Conservation (phyloP, 148 eudicot species). For the Camellia lanceoleosa region DNA sequence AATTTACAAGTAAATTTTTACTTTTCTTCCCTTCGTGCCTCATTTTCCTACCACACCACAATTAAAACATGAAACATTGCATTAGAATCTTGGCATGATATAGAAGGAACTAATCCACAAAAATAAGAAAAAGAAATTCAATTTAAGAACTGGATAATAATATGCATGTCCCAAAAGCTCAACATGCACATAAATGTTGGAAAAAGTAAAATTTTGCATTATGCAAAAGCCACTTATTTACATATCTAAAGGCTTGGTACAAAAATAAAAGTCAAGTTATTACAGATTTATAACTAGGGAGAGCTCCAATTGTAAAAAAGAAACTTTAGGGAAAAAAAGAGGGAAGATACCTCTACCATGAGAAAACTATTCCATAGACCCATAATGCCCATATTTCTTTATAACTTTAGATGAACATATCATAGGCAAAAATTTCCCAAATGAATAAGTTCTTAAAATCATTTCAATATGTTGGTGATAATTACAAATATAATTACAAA, state of each 20-base stretch:
- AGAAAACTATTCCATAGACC: not conserved
- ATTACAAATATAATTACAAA: too few species aligned
- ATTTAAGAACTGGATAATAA: not conserved
- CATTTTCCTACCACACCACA: conserved; percentile 64
- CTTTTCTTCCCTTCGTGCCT: conserved; percentile 92
- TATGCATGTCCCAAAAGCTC: not conserved
- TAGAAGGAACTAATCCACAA: not conserved
- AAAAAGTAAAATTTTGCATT: not conserved
- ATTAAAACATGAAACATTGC: conserved; percentile 12
- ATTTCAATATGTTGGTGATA: not conserved
- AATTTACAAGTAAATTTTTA: conserved; percentile 50
- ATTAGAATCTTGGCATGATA: not conserved
- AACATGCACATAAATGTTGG: too few species aligned
- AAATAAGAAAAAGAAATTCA: not conserved
- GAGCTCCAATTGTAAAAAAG: not conserved
- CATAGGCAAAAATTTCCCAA: not conserved
- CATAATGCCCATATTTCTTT: not conserved
- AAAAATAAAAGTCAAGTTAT: not conserved
- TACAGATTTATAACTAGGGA: not conserved
- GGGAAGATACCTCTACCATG: not conserved
- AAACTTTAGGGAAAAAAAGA: not conserved
- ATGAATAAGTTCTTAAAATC: not conserved
- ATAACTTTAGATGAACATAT: not conserved
- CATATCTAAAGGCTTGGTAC: not conserved
- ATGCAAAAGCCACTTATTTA: not conserved